Percentiles rank a stretch among this genome's conserved stretches.
phyloP scores from a whole-genome alignment of 2,329 filamentous ascomycete genomes.

The Coniella lustricola region DNA sequence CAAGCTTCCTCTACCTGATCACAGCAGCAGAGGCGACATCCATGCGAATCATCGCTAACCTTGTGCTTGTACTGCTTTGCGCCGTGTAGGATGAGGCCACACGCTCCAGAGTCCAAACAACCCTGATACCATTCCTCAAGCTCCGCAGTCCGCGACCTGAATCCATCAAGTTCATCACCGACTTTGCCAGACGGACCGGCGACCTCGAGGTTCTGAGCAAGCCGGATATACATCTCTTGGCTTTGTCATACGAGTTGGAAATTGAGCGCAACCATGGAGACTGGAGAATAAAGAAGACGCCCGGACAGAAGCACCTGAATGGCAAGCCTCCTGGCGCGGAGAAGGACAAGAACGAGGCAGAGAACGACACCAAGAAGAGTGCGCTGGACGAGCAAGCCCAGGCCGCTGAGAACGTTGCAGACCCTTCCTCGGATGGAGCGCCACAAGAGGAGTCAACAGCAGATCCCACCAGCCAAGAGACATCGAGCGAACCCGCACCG shows the following conservation, averaged over 20 bases:
- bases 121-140: slow-evolving; percentile 77
- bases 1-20: neutral
- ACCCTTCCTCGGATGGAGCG: slow-evolving; percentile 12
- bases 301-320: slow-evolving; percentile 72
- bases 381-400: neutral
- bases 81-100: slow-evolving; percentile 70
- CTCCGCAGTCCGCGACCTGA: slow-evolving; percentile 66
- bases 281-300: slow-evolving; percentile 72
- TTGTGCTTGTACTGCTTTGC: neutral
- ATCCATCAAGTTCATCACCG: slow-evolving; percentile 71
- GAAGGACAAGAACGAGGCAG: slow-evolving; percentile 18
- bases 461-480: neutral
- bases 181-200: slow-evolving; percentile 84
- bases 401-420: neutral
- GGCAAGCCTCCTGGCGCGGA: slow-evolving; percentile 49
- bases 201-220: slow-evolving; percentile 82
- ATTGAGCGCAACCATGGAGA: slow-evolving; percentile 85
- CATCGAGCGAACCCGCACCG: slow-evolving; percentile 17
- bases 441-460: neutral
- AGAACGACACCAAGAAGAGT: neutral
- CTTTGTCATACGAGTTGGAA: slow-evolving; percentile 90
- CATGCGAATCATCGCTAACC: neutral
- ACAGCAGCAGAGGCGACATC: neutral
- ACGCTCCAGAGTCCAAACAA: slow-evolving; percentile 72
- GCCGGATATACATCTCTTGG: slow-evolving; percentile 83